These are phyloP conservation scores for Rhamnella rubrinervis DNA, from an alignment of 331 rosid species.

Conservation along the genomic window DNA sequence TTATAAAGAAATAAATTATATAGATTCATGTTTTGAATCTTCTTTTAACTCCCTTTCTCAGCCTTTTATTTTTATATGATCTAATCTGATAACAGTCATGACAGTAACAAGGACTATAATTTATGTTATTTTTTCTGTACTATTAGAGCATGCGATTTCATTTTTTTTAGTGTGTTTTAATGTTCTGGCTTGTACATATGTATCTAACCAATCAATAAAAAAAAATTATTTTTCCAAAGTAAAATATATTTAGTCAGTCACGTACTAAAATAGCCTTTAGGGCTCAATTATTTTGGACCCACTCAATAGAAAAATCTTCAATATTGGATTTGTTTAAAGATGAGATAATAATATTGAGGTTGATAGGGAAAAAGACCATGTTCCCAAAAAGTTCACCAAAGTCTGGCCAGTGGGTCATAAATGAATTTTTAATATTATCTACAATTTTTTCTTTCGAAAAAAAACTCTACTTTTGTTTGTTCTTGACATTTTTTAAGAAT, in stretches of 20 bases:
- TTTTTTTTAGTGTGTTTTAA: not conserved
- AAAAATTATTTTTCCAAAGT: not conserved
- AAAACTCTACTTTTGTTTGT: too few relatives aligned
- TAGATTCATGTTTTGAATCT: not conserved
- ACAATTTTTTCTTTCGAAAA: too few relatives aligned
- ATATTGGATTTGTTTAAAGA: too few relatives aligned
- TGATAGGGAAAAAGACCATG: too few relatives aligned
- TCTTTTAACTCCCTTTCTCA: not conserved
- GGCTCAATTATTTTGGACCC: not conserved
- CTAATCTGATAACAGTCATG: not conserved
- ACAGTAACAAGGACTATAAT: not conserved
- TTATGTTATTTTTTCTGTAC: not conserved
- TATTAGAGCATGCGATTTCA: not conserved
- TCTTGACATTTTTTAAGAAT: too few relatives aligned
- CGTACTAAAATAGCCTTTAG: not conserved
- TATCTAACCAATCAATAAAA: too few relatives aligned
- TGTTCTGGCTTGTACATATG: not conserved
- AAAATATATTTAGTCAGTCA: not conserved
- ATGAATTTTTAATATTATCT: too few relatives aligned
- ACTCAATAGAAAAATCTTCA: not conserved
- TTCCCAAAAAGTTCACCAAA: too few relatives aligned
- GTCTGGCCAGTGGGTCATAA: too few relatives aligned
- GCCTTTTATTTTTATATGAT: not conserved
- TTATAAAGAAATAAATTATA: not conserved
- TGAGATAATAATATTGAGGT: too few relatives aligned